Evolutionary conservation across 202 grass and related monocot genomes (phyloP).

Genomic region (Carex sylvatica): DNA sequence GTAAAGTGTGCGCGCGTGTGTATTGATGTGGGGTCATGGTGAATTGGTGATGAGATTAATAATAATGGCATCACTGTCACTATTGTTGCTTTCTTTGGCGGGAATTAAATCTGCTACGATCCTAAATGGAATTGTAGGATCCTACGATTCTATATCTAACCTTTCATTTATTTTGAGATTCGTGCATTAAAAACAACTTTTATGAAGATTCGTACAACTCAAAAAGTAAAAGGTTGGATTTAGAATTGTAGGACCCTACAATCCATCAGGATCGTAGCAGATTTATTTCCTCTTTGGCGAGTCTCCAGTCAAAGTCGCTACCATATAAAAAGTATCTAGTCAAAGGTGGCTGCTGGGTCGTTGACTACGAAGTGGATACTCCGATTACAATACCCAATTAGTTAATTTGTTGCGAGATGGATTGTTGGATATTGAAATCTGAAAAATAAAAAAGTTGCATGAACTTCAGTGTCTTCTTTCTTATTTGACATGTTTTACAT

Average conservation of each 20-base stretch:
- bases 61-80: no score
- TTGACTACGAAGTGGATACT: constrained; percentile 2
- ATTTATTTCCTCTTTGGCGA: neutral
- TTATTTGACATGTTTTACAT: no score
- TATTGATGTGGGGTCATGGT: neutral
- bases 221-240: no score
- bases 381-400: neutral
- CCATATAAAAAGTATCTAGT: neutral
- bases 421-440: neutral
- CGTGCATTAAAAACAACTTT: no score
- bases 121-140: no score
- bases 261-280: no score
- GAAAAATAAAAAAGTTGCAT: neutral
- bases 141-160: no score
- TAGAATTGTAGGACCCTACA: no score
- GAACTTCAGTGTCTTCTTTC: no score
- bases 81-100: neutral
- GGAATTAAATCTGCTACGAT: no score
- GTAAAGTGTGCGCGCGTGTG: neutral
- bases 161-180: no score
- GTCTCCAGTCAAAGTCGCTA: neutral
- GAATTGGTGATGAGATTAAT: neutral
- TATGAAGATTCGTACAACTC: no score
- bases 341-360: neutral
- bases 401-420: neutral